Evolutionary conservation across 2,329 filamentous ascomycete genomes (phyloP).

Genomic region (Aspergillus cejpii): DNA sequence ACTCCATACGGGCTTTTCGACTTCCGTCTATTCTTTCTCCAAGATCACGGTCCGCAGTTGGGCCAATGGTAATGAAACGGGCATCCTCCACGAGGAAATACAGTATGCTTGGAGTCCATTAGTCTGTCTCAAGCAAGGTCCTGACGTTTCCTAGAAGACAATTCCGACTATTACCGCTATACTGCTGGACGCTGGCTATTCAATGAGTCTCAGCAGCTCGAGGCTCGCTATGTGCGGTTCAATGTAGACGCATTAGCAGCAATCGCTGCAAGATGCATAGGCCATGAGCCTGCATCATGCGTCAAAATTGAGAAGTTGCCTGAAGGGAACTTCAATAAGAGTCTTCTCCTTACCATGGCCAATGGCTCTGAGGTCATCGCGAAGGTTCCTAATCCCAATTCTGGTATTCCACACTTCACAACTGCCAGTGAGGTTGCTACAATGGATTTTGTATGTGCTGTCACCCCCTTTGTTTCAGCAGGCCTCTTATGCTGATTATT

Average conservation of each 20-base stretch:
- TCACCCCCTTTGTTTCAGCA: neutral
- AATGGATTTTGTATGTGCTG: neutral
- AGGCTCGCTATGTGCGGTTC: neutral
- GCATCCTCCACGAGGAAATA: neutral
- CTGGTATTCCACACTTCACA: neutral
- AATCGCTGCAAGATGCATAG: neutral
- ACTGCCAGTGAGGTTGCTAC: conserved; percentile 1
- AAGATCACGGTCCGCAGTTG: neutral
- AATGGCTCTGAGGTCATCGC: neutral
- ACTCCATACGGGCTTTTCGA: neutral
- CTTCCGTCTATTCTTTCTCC: neutral
- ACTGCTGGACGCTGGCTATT: neutral
- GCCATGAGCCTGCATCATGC: neutral
- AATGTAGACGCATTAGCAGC: neutral
- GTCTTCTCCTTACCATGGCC: neutral
- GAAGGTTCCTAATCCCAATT: neutral
- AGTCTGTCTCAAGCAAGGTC: neutral
- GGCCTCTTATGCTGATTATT: neutral
- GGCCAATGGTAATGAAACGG: neutral
- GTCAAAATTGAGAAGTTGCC: neutral
- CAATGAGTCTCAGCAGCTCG: neutral
- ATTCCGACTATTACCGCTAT: neutral
- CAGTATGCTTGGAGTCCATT: neutral
- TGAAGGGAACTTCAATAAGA: neutral
- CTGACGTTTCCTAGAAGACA: neutral